Percentiles rank a stretch among this genome's conserved stretches.
Conservation (phyloP, 2,329 filamentous ascomycete genomes). For the Apiospora koreana region DNA sequence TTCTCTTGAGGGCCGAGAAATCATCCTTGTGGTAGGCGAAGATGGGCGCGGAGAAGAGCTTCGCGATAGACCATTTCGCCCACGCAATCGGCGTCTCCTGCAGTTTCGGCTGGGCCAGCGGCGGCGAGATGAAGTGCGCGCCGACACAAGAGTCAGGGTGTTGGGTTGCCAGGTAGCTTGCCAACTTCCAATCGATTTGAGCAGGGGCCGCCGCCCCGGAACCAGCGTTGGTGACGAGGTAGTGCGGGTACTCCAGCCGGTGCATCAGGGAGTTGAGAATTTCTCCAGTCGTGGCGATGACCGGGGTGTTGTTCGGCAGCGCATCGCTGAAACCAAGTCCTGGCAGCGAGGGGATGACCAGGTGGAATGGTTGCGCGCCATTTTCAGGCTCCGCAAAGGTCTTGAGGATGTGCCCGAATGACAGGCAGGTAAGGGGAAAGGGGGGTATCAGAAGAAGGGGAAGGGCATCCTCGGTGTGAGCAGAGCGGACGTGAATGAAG, state of each 20-base stretch:
- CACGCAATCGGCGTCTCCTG: conserved; percentile 47
- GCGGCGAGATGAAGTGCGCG: conserved; percentile 61
- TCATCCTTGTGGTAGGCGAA: conserved; percentile 59
- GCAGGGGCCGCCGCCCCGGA: conserved; percentile 47
- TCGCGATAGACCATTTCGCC: conserved; percentile 58
- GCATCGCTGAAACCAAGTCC: conserved; percentile 69
- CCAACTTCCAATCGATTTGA: conserved; percentile 53
- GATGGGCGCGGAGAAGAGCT: conserved; percentile 46
- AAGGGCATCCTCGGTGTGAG: conserved; percentile 51
- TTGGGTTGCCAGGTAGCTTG: conserved; percentile 47
- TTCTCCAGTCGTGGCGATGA: conserved; percentile 53
- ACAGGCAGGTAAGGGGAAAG: conserved; percentile 66
- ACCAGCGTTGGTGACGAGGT: conserved; percentile 57
- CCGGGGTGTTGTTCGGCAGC: conserved; percentile 49
- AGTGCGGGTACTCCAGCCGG: conserved; percentile 58
- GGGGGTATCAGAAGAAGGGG: conserved; percentile 66
- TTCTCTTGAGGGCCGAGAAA: conserved; percentile 42
- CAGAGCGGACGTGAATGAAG: conserved; percentile 63
- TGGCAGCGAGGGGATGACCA: conserved; percentile 67
- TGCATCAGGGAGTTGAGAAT: conserved; percentile 62
- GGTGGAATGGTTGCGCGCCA: conserved; percentile 58
- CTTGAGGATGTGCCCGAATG: conserved; percentile 56
- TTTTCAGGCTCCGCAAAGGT: conserved; percentile 55
- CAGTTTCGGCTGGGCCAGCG: conserved; percentile 50
- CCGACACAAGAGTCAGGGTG: conserved; percentile 56